phyloP scores from a whole-genome alignment of 73 alveolate species.

The Paramecium tetraurelia region DNA sequence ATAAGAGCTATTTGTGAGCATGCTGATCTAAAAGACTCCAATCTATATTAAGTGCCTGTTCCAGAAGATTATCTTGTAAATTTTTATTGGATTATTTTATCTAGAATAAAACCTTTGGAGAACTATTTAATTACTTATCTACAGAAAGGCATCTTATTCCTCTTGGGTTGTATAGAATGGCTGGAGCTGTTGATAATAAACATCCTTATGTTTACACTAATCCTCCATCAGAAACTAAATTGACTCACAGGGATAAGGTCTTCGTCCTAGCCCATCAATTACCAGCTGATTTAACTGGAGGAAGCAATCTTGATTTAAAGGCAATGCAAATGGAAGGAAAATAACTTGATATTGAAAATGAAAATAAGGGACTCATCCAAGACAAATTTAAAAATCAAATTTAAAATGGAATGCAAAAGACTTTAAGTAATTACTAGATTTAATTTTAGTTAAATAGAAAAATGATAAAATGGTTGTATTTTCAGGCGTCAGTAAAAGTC shows the following conservation, averaged over 20 bases:
- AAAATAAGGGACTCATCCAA: background rate
- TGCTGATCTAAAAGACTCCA: constrained; percentile 88
- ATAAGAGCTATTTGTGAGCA: constrained; percentile 82
- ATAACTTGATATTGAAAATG: background rate
- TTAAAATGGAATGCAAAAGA: background rate
- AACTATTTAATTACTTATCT: constrained; percentile 77
- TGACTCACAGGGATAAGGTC: constrained; percentile 59
- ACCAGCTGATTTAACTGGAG: constrained; percentile 51
- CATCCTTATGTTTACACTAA: constrained; percentile 95
- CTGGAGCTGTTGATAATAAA: constrained; percentile 93
- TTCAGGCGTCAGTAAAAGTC: constrained; percentile 2
- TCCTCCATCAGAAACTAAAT: constrained; percentile 70
- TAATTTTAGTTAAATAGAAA: background rate
- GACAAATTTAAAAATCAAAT: background rate
- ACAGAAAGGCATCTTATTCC: constrained; percentile 85
- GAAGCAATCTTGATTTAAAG: background rate
- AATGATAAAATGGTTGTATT: constrained; percentile 44
- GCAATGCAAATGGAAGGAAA: background rate
- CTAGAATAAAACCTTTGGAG: constrained; percentile 86
- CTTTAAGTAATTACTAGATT: background rate
- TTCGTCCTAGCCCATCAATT: constrained; percentile 52
- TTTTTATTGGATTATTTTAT: background rate
- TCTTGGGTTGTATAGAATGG: constrained; percentile 88
- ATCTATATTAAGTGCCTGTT: constrained; percentile 92
- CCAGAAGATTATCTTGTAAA: constrained; percentile 90